Evolutionary conservation across 768 basidiomycete species (phyloP), one percentile per base, ranked within the genome.

Genomic region (Boletus fagicola): DNA sequence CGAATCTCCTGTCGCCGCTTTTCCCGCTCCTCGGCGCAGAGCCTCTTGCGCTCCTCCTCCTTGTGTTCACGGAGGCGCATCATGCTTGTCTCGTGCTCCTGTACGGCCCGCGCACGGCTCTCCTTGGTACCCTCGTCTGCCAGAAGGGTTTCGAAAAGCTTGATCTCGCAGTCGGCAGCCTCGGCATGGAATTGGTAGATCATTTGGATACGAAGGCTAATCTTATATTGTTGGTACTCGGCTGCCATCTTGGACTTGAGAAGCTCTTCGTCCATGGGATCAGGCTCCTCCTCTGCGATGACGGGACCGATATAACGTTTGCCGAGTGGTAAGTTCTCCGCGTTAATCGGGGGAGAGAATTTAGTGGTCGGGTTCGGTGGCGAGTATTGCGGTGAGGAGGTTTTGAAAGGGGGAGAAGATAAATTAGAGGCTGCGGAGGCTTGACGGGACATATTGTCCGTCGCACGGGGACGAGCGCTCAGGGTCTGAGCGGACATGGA

Each of bases 261-360:
- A 47, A 69, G 57, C 2, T 59, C 62, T 38, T 67, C 63, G 52
- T 71, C 70, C 46, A 67, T 15, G 18, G 71, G 65, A 36, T 73
- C 65, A 2, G 51, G 51, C 0, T 69, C 70, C 39, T 73, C 72
- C 16, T 72, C 71, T 5, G 51, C 15, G 51, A 72, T 63, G 46
- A 65, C 30, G n/a, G 71, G 71, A 1, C 71, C 70, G 53, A 72
- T 72, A 8, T 72, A 72, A 18, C 72, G 72, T 33, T 73, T 73
- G 1, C 70, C 72, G 5, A 57, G 68, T 0, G 69, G 49, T 0
- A 64, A 46, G 26, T 28, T 54, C 0, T 73, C 70, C 13, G 58
- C 46, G 33, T 56, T 62, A 2, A 49, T 54, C n/a, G 63, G 48
- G 10, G 71, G 71, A 12, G 70, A 72, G 44, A 68, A 62, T 50